A percentile compares a stretch with the other conserved stretches of the same genome.
phyloP scores from a whole-genome alignment of 2,329 filamentous ascomycete genomes.

The Colletotrichum tamarilloi region DNA sequence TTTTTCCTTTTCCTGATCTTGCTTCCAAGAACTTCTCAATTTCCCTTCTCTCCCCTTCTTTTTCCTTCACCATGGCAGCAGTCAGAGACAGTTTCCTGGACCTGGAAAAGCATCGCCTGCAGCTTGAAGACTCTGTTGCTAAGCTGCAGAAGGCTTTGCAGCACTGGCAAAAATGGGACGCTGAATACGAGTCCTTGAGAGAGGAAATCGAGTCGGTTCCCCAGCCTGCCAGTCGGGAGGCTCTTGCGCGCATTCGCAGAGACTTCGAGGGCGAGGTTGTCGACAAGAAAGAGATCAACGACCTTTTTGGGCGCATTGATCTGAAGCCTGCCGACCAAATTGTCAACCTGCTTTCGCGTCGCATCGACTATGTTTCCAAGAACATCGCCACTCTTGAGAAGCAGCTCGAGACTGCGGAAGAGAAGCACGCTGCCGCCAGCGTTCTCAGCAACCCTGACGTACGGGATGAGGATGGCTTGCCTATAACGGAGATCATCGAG shows the following conservation, averaged over 20 bases:
- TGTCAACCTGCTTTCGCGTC: constrained; percentile 73
- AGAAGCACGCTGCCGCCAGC: constrained; percentile 73
- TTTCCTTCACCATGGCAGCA: constrained; percentile 49
- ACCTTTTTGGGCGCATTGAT: constrained; percentile 57
- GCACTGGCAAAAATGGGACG: constrained; percentile 92
- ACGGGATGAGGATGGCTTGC: constrained; percentile 75
- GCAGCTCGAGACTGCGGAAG: constrained; percentile 75
- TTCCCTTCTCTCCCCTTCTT: not conserved
- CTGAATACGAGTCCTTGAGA: constrained; percentile 90
- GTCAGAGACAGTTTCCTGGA: constrained; percentile 67
- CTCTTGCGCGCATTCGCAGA: constrained; percentile 67
- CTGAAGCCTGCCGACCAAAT: constrained; percentile 71
- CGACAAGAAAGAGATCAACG: constrained; percentile 65
- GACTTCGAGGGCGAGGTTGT: constrained; percentile 73
- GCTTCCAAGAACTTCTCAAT: not conserved
- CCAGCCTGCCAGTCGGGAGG: constrained; percentile 58
- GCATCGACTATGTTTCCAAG: constrained; percentile 89
- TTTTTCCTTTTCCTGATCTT: constrained; percentile 9
- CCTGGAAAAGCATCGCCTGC: constrained; percentile 79
- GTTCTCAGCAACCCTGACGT: constrained; percentile 70
- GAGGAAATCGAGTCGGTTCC: constrained; percentile 77
- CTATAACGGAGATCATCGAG: constrained; percentile 91
- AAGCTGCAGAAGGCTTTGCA: constrained; percentile 81
- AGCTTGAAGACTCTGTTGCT: constrained; percentile 80
- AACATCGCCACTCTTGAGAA: constrained; percentile 82